Base-by-base conservation (phyloP, 106 monocot genomes). In the Allium sativum region DNA sequence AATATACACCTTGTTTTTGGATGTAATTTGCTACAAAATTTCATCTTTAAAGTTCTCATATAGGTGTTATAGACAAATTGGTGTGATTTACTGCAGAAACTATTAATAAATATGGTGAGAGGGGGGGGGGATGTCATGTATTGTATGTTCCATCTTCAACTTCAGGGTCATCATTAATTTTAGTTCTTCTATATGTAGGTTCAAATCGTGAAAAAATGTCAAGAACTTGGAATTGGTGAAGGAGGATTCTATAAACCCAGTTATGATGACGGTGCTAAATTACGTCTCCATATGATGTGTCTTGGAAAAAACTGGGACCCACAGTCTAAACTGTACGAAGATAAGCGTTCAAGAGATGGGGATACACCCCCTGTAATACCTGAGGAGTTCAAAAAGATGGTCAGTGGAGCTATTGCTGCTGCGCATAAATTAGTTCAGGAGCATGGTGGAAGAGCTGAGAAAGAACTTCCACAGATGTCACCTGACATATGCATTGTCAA, bases 281-380 rank as follows among this genome's bases (percentile, higher is more conserved):
- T 85, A 62, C 56, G 72, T 63, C 31, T 90, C 58, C 65, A 63
- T 12, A 90, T 90, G 84, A 90, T 90, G 88, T 83, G 89, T 58
- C 75, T 90, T 20, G 84, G 84, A n/a, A 82, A 74, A 54, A 82
- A 90, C 61, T 90, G 89, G 84, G 76, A 90, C 68, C 89, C 84
- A 18, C 59, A 76, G 45, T 73, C 74, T 53, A 72, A 61, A 21
- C 45, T 17, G 16, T 89, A 89, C 65, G 73, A 70, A 42, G 60
- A 66, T 15, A 67, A 0, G 10, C 78, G 84, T 10, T 31, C 64
- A 18, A 12, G 58, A 52, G 84, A 89, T 81, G 76, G 70, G 65
- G 84, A 75, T 14, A 16, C 16, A 65, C 62, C 78, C n/a, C 85
- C 79, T 2, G 42, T 53, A 70, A 79, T 84, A 44, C 85, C 89